Evolutionary conservation across 1,284 basidiomycete genomes (phyloP).

Genomic region (Fomitopsis schrenkii): DNA sequence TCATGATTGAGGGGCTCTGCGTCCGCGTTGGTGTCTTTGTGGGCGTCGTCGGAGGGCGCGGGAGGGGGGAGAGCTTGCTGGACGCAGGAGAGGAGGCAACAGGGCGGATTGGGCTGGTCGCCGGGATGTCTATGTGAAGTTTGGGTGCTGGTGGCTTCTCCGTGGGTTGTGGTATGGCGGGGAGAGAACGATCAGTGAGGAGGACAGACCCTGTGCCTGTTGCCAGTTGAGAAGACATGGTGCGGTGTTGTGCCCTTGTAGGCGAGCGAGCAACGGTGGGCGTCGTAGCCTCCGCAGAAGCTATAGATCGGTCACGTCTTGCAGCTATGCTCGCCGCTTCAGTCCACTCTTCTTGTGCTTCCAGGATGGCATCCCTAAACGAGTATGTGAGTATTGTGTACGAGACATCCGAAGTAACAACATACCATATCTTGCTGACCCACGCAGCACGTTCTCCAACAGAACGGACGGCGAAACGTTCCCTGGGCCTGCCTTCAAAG

Average conservation of each 20-base stretch:
- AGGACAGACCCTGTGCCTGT: neutral
- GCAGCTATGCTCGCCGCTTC: slow-evolving; percentile 1
- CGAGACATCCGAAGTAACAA: neutral
- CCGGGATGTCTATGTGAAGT: slow-evolving; percentile 16
- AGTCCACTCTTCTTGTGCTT: slow-evolving; percentile 27
- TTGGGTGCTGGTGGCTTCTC: slow-evolving; percentile 8
- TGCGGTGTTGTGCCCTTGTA: neutral
- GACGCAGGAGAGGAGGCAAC: neutral
- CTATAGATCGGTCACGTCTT: neutral
- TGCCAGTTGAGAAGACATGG: neutral
- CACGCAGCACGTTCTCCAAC: slow-evolving; percentile 63
- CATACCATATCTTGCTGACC: slow-evolving; percentile 69
- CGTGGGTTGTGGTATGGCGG: slow-evolving; percentile 23
- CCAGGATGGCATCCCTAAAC: slow-evolving; percentile 58
- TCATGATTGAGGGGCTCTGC: slow-evolving; percentile 48
- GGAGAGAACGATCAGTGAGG: slow-evolving; percentile 24
- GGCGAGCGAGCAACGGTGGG: neutral
- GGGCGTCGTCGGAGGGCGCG: slow-evolving; percentile 14
- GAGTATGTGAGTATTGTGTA: neutral
- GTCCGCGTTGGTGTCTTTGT: slow-evolving; percentile 21
- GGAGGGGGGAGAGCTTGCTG: slow-evolving; percentile 14
- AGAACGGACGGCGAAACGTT: slow-evolving; percentile 58
- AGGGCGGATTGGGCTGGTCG: slow-evolving; percentile 1
- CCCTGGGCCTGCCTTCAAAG: slow-evolving; percentile 45
- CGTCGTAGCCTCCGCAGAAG: neutral